Base-by-base conservation (phyloP, 306 rosid species). In the Malus asiatica region DNA sequence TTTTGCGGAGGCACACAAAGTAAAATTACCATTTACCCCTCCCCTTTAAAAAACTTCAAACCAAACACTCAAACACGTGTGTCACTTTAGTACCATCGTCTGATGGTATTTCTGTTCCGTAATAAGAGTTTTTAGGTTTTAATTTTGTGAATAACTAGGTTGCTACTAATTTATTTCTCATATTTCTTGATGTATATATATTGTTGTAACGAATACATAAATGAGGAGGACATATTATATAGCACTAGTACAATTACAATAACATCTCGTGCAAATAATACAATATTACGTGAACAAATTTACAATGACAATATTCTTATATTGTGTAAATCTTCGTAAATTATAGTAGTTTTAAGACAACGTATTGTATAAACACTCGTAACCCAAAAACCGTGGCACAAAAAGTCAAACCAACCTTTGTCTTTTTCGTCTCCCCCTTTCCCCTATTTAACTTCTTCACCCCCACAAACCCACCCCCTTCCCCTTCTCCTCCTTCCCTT, bases 391-490 rank as follows among this genome's bases (percentile, higher is more conserved):
- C 30, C 59, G 53, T 42, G 45, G 30, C 40, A 16, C 53, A 68
- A 76, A 71, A 71, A 76, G 86, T 78, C 79, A 85, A 85, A 83
- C 79, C 66, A 61, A 62, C 55, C 59, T 33, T 68, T 58, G 42
- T 72, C 63, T 35, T 27, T 14, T 29, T 29, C 30, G 33, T 76
- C 62, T 63, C 58, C 2, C 29, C 5, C 25, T 38, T 67, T 67
- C 75, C 78, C 75, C 90, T 91, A 91, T 93, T 83, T 90, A 93
- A 87, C 79, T 76, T 35, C 76, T 30, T 68, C 73, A 25, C 71
- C 75, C 75, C 75, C 76, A 74, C 75, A 70, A 22, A 76, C 87
- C 29, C 72, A 60, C 71, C 77, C 77, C 87, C 74, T 79, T 81
- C 89, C 83, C 52, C 70, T 13, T 29, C 46, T 38, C 66, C 78